Conservation (phyloP, 768 basidiomycete species). For the Tephrocybe rancida region DNA sequence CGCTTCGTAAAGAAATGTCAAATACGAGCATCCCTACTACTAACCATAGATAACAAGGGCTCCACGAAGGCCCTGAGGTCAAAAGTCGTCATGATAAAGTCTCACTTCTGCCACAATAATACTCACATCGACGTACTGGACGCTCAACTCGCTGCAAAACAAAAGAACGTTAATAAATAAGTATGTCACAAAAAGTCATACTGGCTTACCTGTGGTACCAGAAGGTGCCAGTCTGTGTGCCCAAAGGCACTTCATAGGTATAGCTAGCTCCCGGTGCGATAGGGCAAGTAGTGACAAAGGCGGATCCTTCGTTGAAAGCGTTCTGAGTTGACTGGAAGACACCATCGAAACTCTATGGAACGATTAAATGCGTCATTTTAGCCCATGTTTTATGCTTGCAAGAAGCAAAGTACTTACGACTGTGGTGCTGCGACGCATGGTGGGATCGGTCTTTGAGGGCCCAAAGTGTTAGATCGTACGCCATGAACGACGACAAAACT, state of each 20-base stretch:
- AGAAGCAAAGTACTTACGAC: constrained; percentile 18
- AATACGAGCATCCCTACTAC: neutral
- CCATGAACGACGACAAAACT: neutral
- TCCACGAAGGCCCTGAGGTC: constrained; percentile 31
- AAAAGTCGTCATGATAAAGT: neutral
- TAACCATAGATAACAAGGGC: constrained; percentile 36
- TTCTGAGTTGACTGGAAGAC: constrained; percentile 25
- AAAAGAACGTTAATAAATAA: neutral
- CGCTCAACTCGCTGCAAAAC: constrained; percentile 22
- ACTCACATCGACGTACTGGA: constrained; percentile 31
- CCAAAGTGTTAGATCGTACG: neutral
- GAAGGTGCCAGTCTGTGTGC: constrained; percentile 42
- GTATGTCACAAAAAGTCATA: neutral
- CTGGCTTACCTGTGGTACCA: constrained; percentile 35
- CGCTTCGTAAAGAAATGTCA: neutral
- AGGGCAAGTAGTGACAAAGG: constrained; percentile 48
- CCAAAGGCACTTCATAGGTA: constrained; percentile 35
- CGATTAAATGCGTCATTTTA: neutral
- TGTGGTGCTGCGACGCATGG: constrained; percentile 31
- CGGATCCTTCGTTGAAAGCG: constrained; percentile 33
- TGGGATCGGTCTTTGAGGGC: constrained; percentile 25
- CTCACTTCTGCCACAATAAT: neutral
- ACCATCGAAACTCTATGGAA: constrained; percentile 27
- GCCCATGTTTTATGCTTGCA: neutral
- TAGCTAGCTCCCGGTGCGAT: constrained; percentile 38